Percentiles rank a stretch among this genome's conserved stretches.
These are phyloP conservation scores for Dendrobium nobile DNA, from an alignment of 106 monocot species.

Conservation along the genomic window DNA sequence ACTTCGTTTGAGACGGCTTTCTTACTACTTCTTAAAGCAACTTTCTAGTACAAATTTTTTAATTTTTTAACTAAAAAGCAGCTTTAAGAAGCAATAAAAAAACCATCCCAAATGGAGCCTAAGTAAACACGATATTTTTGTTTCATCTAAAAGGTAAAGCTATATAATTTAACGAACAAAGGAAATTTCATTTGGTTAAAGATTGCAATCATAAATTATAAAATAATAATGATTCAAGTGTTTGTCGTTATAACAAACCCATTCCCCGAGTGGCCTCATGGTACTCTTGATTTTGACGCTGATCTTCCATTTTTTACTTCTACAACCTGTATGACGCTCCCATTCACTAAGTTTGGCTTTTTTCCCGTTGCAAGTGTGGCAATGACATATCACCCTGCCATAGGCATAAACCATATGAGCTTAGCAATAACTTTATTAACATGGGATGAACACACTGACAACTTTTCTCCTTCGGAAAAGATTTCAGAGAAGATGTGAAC, in stretches of 20 bases:
- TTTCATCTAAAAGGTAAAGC: too few species aligned
- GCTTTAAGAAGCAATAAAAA: too few species aligned
- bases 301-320: slow-evolving; percentile 83
- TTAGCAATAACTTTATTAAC: not conserved
- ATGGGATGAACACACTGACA: not conserved
- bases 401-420: slow-evolving; percentile 1
- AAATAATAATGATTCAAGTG: not conserved
- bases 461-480: not conserved
- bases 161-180: not conserved
- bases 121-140: too few species aligned
- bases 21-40: too few species aligned
- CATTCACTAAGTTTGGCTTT: slow-evolving; percentile 70
- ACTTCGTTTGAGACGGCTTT: too few species aligned
- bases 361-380: slow-evolving; percentile 58
- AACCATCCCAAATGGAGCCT: too few species aligned
- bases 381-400: slow-evolving; percentile 66
- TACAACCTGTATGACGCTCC: slow-evolving; percentile 92
- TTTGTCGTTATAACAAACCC: slow-evolving; percentile 42
- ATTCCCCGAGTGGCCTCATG: slow-evolving; percentile 57
- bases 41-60: too few species aligned
- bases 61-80: too few species aligned
- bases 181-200: not conserved
- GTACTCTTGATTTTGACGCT: slow-evolving; percentile 72
- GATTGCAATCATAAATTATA: not conserved
- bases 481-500: not conserved